Evolutionary conservation across 2,329 filamentous ascomycete species (phyloP).

Genomic region (Sclerotinia trifoliorum): DNA sequence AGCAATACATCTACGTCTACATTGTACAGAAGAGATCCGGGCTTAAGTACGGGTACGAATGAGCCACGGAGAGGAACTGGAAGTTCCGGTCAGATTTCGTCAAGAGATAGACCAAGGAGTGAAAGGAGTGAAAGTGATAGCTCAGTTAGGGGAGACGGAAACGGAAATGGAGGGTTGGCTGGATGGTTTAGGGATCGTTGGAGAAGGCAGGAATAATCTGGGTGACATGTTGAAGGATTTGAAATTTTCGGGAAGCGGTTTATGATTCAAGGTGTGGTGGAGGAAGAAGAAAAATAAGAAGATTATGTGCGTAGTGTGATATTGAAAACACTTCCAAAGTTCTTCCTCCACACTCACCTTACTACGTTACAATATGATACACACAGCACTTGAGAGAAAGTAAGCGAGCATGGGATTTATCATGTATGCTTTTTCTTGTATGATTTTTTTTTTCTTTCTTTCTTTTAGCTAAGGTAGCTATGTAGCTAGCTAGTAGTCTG

Average conservation of each 20-base stretch:
- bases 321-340: too few species aligned
- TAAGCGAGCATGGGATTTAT: neutral
- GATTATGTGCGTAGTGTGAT: too few species aligned
- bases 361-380: neutral
- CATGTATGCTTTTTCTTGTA: neutral
- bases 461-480: neutral
- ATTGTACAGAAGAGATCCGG: slow-evolving; percentile 26
- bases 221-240: neutral
- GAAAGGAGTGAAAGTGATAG: slow-evolving; percentile 32
- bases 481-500: too few species aligned
- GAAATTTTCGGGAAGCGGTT: neutral
- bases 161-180: slow-evolving; percentile 20
- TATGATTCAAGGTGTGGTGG: neutral
- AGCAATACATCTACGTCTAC: slow-evolving; percentile 7
- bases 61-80: neutral
- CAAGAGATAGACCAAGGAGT: slow-evolving; percentile 27
- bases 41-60: slow-evolving; percentile 22
- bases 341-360: neutral
- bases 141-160: slow-evolving; percentile 16
- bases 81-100: neutral
- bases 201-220: slow-evolving; percentile 18
- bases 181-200: slow-evolving; percentile 35
- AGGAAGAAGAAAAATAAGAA: neutral
- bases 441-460: neutral
- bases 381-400: neutral